Evolutionary conservation across 345 rosid species (phyloP).

Genomic region (Populus ilicifolia): DNA sequence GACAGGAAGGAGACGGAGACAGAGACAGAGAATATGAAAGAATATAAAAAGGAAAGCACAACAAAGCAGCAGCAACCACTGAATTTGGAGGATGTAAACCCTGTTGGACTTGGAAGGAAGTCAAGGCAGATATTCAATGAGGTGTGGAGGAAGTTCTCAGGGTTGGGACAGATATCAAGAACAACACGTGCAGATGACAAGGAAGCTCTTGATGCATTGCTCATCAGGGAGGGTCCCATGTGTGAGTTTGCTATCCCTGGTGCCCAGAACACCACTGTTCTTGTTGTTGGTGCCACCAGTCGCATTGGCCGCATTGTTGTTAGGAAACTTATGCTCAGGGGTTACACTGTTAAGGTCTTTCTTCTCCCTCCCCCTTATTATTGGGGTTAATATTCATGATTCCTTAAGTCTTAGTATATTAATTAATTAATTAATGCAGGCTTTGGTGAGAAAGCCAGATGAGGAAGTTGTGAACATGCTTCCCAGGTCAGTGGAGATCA

Average conservation of each 20-base stretch:
- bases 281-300: constrained; percentile 89
- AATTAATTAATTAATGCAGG: constrained; percentile 29
- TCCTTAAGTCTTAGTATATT: neutral
- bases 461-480: constrained; percentile 66
- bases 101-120: constrained; percentile 80
- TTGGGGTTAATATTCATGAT: neutral
- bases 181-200: constrained; percentile 65
- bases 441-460: constrained; percentile 70
- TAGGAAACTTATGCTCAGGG: constrained; percentile 95
- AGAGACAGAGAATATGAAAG: too few relatives aligned
- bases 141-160: constrained; percentile 96
- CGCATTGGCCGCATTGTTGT: constrained; percentile 89
- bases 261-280: constrained; percentile 85
- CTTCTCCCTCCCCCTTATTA: neutral
- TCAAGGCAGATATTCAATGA: constrained; percentile 87
- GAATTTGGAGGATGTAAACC: constrained; percentile 77
- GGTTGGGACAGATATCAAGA: constrained; percentile 87
- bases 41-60: constrained; percentile 3
- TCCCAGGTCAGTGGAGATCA: constrained; percentile 84
- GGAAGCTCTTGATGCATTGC: constrained; percentile 57
- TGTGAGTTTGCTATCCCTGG: constrained; percentile 93
- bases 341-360: constrained; percentile 76
- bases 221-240: constrained; percentile 87
- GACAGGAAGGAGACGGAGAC: neutral
- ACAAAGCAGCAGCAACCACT: constrained; percentile 37